phyloP scores from a whole-genome alignment of 768 basidiomycete genomes.

The Tylopilus felleus region DNA sequence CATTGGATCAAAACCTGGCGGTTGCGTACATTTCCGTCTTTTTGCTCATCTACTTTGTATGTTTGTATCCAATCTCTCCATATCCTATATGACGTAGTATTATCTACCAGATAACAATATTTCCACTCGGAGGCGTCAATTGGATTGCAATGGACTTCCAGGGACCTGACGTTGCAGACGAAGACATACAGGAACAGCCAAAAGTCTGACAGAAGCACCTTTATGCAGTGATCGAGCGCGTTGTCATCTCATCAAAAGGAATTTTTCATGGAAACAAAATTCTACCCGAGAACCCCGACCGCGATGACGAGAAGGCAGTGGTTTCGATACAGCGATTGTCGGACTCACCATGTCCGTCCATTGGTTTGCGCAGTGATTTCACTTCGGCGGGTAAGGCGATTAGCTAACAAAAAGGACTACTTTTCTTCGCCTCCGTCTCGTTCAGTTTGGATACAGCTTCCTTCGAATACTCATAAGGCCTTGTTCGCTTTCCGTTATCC shows the following conservation, averaged over 20 bases:
- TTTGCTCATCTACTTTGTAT: conserved; percentile 56
- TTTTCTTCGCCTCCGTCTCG: conserved; percentile 3
- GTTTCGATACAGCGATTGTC: neutral
- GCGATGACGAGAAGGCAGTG: conserved; percentile 11
- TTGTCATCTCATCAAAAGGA: neutral
- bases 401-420: neutral
- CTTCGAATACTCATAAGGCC: conserved; percentile 43
- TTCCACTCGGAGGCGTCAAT: conserved; percentile 56
- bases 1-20: conserved; percentile 54
- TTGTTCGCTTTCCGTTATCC: conserved; percentile 49
- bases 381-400: conserved; percentile 1
- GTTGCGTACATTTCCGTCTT: conserved; percentile 66
- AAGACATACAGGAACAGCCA: conserved; percentile 49
- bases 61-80: conserved; percentile 12
- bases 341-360: neutral
- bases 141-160: conserved; percentile 61
- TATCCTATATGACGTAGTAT: neutral
- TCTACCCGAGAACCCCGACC: neutral
- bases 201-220: conserved; percentile 33
- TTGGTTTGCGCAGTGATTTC: neutral
- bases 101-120: conserved; percentile 51
- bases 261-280: neutral
- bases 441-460: conserved; percentile 15
- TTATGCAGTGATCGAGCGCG: conserved; percentile 11
- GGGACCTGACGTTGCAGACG: conserved; percentile 58